Base-by-base conservation (phyloP, 495 filamentous ascomycete species). In the Parachaetomium inaequale region DNA sequence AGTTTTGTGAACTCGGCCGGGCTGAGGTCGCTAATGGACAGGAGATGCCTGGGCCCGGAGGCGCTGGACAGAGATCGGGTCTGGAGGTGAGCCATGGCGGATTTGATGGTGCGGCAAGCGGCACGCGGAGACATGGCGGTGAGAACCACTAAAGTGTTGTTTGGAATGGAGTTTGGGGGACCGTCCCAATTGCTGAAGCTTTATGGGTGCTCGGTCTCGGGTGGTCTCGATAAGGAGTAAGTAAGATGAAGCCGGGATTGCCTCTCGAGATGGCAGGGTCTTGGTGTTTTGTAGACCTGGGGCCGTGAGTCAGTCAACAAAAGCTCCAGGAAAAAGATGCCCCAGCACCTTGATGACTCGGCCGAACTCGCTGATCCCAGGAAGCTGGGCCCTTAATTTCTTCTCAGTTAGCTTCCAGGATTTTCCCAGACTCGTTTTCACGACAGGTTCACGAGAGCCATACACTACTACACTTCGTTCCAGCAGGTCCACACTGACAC, bases 1-100 rank as follows among this genome's bases (percentile, higher is more conserved):
- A 98, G 83, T 21, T 84, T 85, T 14, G 85, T 84, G 68, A 98
- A 85, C 72, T 98, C 94, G 14, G 83, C 67, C 21, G 89, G 79
- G 3, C 86, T 87, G 59, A 98, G 82, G 70, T 98, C 93, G 46
- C 86, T 86, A 68, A 96, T 94, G 47, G 92, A 93, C 68, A 97
- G 85, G 29, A 98, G 82, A 80, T 97, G 94, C 29, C 91, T 86
- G 51, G 88, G 89, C 19, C 80, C 76, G 60, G 69, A 47, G 65
- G 61, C 34, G 63, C 59, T 66, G 57, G 74, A 69, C 17, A 72
- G 45, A 52, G 68, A 58, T 8, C 72, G 66, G 49, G 63, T 47
- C 49, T 74, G 72, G 15, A 69, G 47, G 1, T 62, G 63, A 34
- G 60, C 59, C 45, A 68, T 64, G 56, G 66, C 55, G 43, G 66